Conservation (phyloP, 352 stramenopile species). For the Phytophthora megakarya region DNA sequence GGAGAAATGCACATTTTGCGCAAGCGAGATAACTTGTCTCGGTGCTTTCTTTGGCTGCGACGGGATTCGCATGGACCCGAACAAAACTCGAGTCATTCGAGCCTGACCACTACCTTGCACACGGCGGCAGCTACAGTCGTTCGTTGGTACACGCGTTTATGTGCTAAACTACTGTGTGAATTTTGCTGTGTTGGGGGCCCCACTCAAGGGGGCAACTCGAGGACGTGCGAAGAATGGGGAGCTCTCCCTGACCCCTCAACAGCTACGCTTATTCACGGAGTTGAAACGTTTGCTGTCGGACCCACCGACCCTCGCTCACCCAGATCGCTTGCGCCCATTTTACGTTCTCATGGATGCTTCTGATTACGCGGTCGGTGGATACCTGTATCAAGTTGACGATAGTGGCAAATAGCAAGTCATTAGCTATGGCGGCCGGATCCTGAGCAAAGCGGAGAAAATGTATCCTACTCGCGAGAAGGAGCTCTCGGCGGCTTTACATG, state of each 20-base stretch:
- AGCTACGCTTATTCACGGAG: neutral
- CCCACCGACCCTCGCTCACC: neutral
- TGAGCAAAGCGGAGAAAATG: neutral
- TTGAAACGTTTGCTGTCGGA: neutral
- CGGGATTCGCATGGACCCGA: too few species aligned
- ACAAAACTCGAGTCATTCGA: neutral
- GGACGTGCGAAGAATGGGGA: neutral
- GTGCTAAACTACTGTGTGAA: constrained; percentile 11
- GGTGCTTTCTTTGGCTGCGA: too few species aligned
- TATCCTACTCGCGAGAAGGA: constrained; percentile 7
- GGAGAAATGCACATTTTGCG: constrained; percentile 9
- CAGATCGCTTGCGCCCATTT: neutral
- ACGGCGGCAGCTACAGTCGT: constrained; percentile 4
- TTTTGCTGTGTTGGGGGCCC: neutral
- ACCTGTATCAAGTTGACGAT: constrained; percentile 9
- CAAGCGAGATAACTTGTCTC: neutral
- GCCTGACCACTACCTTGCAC: neutral
- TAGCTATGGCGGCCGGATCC: neutral
- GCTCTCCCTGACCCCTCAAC: neutral
- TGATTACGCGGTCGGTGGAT: constrained; percentile 7
- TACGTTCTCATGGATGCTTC: neutral
- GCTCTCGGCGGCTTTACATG: neutral
- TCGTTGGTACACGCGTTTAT: constrained; percentile 9
- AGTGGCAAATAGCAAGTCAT: neutral
- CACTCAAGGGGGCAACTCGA: neutral